Evolutionary conservation across 2,329 filamentous ascomycete genomes (phyloP).

Genomic region (Endocalyx cinctus): DNA sequence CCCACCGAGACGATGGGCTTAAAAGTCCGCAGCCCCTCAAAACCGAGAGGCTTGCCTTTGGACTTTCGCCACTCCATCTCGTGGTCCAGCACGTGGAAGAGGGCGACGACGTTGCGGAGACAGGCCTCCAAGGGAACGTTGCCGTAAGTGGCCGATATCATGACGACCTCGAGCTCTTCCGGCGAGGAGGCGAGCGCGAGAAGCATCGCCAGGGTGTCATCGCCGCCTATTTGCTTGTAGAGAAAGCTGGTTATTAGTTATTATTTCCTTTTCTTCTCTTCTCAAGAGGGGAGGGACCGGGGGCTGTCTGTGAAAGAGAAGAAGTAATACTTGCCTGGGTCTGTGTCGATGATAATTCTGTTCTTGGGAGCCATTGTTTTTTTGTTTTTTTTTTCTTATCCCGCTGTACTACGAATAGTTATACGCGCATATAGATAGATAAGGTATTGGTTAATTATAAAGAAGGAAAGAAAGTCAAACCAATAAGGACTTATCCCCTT

Average conservation of each 20-base stretch:
- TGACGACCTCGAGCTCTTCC: slow-evolving; percentile 78
- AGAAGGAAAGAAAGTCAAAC: neutral
- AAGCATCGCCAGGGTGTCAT: slow-evolving; percentile 86
- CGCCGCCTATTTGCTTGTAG: slow-evolving; percentile 56
- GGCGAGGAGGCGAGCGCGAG: slow-evolving; percentile 76
- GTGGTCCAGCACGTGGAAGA: slow-evolving; percentile 89
- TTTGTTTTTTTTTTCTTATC: neutral
- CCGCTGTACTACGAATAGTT: neutral
- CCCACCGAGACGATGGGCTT: slow-evolving; percentile 86
- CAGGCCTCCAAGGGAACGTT: slow-evolving; percentile 88
- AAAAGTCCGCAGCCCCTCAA: slow-evolving; percentile 63
- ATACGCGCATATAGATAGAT: neutral
- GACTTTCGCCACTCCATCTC: slow-evolving; percentile 79
- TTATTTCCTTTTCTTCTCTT: neutral
- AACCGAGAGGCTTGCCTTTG: slow-evolving; percentile 64
- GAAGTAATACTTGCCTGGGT: slow-evolving; percentile 62
- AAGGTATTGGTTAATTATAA: too few species aligned
- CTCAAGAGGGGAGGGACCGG: neutral
- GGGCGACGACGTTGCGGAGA: slow-evolving; percentile 78
- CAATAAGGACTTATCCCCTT: too few species aligned
- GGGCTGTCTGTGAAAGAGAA: too few species aligned
- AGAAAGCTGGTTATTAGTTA: neutral
- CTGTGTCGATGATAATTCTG: slow-evolving; percentile 92
- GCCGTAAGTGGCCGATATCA: slow-evolving; percentile 89
- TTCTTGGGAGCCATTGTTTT: slow-evolving; percentile 59